phyloP scores from a whole-genome alignment of 1,284 basidiomycete species.

The Fomitopsis schrenkii region DNA sequence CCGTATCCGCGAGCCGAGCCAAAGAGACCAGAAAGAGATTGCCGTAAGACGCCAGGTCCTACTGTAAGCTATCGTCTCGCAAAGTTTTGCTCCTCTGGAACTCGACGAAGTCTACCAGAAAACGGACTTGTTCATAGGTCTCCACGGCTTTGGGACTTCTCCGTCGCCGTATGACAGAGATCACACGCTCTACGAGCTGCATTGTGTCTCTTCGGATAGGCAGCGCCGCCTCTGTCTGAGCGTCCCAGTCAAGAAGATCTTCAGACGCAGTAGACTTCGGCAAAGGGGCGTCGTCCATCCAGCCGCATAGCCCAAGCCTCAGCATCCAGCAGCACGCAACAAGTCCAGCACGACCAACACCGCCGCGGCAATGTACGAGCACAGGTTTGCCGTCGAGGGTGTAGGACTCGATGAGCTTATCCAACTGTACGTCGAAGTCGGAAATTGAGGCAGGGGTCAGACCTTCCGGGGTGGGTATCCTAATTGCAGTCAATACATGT shows the following conservation, averaged over 20 bases:
- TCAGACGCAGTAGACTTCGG: slow-evolving; percentile 6
- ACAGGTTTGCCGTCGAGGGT: slow-evolving; percentile 74
- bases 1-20: too few relatives aligned
- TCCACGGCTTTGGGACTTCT: slow-evolving; percentile 87
- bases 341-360: slow-evolving; percentile 91
- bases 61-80: not conserved
- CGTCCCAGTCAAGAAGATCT: not conserved
- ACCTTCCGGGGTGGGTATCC: slow-evolving; percentile 90
- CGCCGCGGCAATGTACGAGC: slow-evolving; percentile 91
- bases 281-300: slow-evolving; percentile 35
- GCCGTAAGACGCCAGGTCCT: slow-evolving; percentile 12
- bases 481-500: slow-evolving; percentile 22
- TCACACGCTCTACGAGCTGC: slow-evolving; percentile 68
- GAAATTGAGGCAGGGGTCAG: slow-evolving; percentile 70
- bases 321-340: slow-evolving; percentile 93
- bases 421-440: slow-evolving; percentile 69
- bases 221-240: not conserved
- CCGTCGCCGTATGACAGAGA: slow-evolving; percentile 69
- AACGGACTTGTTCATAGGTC: slow-evolving; percentile 88
- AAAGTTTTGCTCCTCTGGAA: slow-evolving; percentile 41
- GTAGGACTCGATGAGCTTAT: slow-evolving; percentile 67
- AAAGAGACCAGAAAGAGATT: not conserved
- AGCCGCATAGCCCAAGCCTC: slow-evolving; percentile 85
- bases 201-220: slow-evolving; percentile 45
- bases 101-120: slow-evolving; percentile 77